Evolutionary conservation across 1,284 basidiomycete genomes (phyloP).

Genomic region (Tetrapyrgos nigripes): DNA sequence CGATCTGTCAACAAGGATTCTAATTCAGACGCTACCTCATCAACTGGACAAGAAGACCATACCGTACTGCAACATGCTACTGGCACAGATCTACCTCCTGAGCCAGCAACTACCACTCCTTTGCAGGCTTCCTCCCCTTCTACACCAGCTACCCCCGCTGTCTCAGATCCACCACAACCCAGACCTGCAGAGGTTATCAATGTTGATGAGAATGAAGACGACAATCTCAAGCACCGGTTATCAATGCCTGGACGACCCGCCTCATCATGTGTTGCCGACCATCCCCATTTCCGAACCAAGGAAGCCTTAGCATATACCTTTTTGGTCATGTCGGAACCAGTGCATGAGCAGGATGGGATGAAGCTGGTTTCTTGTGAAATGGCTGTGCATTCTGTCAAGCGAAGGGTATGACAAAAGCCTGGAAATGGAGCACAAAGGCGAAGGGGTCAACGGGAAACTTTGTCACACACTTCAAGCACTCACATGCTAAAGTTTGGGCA

Average conservation of each 20-base stretch:
- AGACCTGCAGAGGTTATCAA: no score
- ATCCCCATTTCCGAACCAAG: background rate
- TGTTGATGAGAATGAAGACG: no score
- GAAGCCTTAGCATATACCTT: background rate
- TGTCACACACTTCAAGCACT: background rate
- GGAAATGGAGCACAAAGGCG: background rate
- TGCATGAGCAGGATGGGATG: background rate
- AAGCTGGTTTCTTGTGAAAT: background rate
- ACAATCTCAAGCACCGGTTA: background rate
- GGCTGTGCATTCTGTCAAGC: conserved; percentile 1
- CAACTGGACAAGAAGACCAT: no score
- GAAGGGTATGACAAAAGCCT: background rate
- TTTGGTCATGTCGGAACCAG: background rate
- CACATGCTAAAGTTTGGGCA: background rate
- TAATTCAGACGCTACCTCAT: no score
- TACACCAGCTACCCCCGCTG: no score
- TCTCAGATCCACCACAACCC: no score
- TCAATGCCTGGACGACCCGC: background rate
- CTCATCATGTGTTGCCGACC: background rate
- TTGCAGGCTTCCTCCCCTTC: no score
- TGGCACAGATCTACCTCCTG: no score
- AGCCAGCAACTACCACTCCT: no score
- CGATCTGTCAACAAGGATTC: no score
- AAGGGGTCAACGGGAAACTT: conserved; percentile 4
- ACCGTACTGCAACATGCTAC: no score